Evolutionary conservation across 2,329 filamentous ascomycete genomes (phyloP).

Genomic region (Ramularia endophylla): DNA sequence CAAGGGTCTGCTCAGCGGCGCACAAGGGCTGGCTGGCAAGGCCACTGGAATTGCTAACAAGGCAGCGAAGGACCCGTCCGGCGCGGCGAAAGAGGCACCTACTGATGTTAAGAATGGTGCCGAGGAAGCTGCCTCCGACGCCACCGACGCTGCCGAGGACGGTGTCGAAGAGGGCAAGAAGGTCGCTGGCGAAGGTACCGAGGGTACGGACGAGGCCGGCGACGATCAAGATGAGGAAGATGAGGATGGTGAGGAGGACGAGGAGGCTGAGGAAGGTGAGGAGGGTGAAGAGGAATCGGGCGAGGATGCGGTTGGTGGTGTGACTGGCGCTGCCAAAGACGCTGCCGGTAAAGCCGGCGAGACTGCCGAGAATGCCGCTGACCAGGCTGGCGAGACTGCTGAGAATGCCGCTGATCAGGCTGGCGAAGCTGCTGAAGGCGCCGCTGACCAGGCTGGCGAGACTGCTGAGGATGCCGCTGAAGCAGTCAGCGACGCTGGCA

Average conservation of each 20-base stretch:
- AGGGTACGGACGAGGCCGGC: constrained; percentile 27
- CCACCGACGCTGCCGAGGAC: constrained; percentile 28
- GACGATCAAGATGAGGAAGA: constrained; percentile 21
- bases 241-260: constrained; percentile 19
- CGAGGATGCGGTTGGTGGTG: constrained; percentile 16
- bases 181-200: constrained; percentile 28
- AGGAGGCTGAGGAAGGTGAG: no score
- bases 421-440: constrained; percentile 21
- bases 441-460: constrained; percentile 20
- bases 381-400: constrained; percentile 18
- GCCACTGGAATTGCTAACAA: constrained; percentile 43
- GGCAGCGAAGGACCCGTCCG: constrained; percentile 34
- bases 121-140: constrained; percentile 30
- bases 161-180: constrained; percentile 28
- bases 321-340: constrained; percentile 22
- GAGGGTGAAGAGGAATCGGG: constrained; percentile 23
- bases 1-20: constrained; percentile 38
- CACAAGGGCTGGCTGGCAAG: constrained; percentile 42
- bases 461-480: constrained; percentile 20
- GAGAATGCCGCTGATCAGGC: constrained; percentile 19
- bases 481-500: constrained; percentile 12
- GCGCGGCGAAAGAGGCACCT: constrained; percentile 17
- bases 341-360: constrained; percentile 26
- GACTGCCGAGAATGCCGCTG: constrained; percentile 24
- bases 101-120: constrained; percentile 29